Conservation (phyloP, 257 asterid species). For the Pogostemon cablin region DNA sequence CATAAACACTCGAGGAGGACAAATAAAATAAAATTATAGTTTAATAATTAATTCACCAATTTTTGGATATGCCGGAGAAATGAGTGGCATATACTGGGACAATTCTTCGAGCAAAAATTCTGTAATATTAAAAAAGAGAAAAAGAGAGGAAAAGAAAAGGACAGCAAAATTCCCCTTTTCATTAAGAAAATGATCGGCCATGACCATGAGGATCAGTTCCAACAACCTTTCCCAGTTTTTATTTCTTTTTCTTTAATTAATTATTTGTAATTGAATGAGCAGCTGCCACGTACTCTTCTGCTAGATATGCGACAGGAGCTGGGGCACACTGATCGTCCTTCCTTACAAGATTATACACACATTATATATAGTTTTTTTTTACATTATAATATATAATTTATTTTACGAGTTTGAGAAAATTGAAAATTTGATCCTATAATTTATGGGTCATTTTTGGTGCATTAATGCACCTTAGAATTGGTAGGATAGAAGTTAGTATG, state of each 20-base stretch:
- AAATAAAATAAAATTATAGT: not conserved
- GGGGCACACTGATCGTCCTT: no score
- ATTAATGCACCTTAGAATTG: no score
- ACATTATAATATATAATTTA: no score
- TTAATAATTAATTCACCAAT: conserved; percentile 19
- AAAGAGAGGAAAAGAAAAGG: not conserved
- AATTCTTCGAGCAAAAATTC: conserved; percentile 29
- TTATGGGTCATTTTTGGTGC: no score
- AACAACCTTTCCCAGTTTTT: not conserved
- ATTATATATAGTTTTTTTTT: no score
- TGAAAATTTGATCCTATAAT: no score
- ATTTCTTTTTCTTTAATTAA: not conserved
- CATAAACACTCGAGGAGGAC: conserved; percentile 14
- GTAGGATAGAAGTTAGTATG: no score
- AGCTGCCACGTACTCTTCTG: conserved; percentile 21
- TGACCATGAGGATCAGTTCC: conserved; percentile 28
- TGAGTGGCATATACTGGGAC: conserved; percentile 46
- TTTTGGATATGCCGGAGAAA: conserved; percentile 41
- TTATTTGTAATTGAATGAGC: not conserved
- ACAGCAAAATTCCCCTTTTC: conserved; percentile 19
- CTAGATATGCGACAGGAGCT: no score
- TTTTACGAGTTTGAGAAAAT: no score
- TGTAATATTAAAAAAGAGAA: not conserved
- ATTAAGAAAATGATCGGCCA: conserved; percentile 16
- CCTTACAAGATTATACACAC: no score